A percentile compares a stretch with the other conserved stretches of the same genome.
Evolutionary conservation across 1,284 basidiomycete species (phyloP).

Genomic region (Sphagnurus paluster): DNA sequence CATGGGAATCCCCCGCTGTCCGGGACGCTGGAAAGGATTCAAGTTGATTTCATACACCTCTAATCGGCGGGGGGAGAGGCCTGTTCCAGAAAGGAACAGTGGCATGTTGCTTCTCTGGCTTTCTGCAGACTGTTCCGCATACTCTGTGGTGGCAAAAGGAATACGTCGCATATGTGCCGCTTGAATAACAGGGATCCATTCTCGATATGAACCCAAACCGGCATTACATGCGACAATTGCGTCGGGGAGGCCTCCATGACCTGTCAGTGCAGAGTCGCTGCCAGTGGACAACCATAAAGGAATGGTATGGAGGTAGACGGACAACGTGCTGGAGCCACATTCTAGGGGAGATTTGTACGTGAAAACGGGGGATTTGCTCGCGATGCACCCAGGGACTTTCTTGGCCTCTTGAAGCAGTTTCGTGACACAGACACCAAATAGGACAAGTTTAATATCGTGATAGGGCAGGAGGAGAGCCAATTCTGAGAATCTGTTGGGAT

Average conservation of each 20-base stretch:
- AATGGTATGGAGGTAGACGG: slow-evolving; percentile 31
- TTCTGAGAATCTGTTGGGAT: slow-evolving; percentile 36
- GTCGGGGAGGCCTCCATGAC: slow-evolving; percentile 26
- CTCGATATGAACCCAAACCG: slow-evolving; percentile 34
- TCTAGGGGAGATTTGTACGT: slow-evolving; percentile 34
- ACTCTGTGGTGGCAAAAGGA: slow-evolving; percentile 43
- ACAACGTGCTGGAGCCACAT: slow-evolving; percentile 32
- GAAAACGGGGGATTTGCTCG: slow-evolving; percentile 29
- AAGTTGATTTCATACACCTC: slow-evolving; percentile 32
- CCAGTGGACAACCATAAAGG: slow-evolving; percentile 31
- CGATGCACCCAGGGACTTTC: slow-evolving; percentile 19
- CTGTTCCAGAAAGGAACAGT: slow-evolving; percentile 22
- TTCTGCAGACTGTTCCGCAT: slow-evolving; percentile 40
- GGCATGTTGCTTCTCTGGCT: slow-evolving; percentile 28
- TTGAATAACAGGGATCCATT: slow-evolving; percentile 35
- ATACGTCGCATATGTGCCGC: slow-evolving; percentile 26
- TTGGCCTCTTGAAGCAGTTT: slow-evolving; percentile 30
- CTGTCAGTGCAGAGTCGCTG: slow-evolving; percentile 19
- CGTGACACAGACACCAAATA: slow-evolving; percentile 36
- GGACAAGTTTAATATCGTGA: slow-evolving; percentile 38
- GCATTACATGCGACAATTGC: slow-evolving; percentile 40
- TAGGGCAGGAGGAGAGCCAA: slow-evolving; percentile 41
- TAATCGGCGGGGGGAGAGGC: slow-evolving; percentile 21
- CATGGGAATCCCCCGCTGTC: slow-evolving; percentile 31
- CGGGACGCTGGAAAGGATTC: slow-evolving; percentile 40